Conservation (phyloP, 257 asterid genomes). For the Marsdenia floribunda region DNA sequence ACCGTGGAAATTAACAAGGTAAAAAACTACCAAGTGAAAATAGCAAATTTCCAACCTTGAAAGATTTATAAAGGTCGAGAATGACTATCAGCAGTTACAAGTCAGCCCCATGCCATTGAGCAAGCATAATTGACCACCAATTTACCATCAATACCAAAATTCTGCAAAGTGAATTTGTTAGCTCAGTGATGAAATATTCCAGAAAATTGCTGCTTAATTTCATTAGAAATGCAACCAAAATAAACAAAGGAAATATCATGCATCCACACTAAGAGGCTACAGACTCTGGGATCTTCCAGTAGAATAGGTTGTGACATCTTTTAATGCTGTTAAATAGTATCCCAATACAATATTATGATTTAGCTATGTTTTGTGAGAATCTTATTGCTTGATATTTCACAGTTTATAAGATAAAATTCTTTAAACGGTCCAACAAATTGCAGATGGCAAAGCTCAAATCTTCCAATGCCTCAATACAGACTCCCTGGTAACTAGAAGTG, state of each 20-base stretch:
- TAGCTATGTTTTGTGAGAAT: neutral
- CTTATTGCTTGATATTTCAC: neutral
- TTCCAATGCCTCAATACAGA: neutral
- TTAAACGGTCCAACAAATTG: neutral
- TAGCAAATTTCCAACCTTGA: neutral
- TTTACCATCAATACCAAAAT: conserved; percentile 88
- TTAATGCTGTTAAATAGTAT: neutral
- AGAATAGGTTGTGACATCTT: neutral
- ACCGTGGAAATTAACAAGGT: neutral
- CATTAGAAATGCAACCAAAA: neutral
- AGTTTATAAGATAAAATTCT: neutral
- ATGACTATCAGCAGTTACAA: neutral
- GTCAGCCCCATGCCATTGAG: conserved; percentile 99
- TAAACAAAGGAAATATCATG: neutral
- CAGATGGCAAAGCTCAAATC: neutral
- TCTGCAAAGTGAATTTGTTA: conserved; percentile 42
- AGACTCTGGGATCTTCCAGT: neutral
- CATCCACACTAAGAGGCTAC: neutral
- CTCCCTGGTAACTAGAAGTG: neutral
- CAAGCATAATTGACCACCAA: conserved; percentile 89
- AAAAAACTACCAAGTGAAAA: neutral
- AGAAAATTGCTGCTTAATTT: neutral
- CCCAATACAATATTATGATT: neutral
- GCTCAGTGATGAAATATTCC: conserved; percentile 4
- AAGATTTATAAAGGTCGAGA: neutral